Percentiles rank a stretch among this genome's conserved stretches.
phyloP scores from a whole-genome alignment of 2,329 filamentous ascomycete genomes.

The Alternaria arbusti region DNA sequence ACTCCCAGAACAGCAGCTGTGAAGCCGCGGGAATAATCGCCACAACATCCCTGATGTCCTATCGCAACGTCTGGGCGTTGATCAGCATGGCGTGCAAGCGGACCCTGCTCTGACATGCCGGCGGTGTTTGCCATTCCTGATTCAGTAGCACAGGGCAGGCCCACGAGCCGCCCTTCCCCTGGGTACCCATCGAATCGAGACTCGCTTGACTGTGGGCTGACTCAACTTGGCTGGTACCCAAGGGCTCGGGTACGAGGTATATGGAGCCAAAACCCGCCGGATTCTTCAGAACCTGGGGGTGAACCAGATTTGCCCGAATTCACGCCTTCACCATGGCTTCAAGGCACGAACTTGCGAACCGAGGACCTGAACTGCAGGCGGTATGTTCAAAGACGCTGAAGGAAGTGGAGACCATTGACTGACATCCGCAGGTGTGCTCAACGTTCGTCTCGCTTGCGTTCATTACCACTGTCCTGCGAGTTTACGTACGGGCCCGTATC shows the following conservation, averaged over 20 bases:
- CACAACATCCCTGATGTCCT: neutral
- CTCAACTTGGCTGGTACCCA: conserved; percentile 8
- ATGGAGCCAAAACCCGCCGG: conserved; percentile 20
- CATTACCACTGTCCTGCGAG: conserved; percentile 47
- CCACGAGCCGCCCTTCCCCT: conserved; percentile 14
- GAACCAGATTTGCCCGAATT: conserved; percentile 18
- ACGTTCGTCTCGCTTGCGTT: conserved; percentile 51
- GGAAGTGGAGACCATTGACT: neutral
- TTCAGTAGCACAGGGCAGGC: neutral
- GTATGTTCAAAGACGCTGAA: conserved; percentile 24
- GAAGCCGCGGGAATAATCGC: neutral
- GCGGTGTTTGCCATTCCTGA: conserved; percentile 2
- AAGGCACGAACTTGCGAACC: conserved; percentile 20
- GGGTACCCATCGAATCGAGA: conserved; percentile 8
- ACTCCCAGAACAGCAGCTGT: neutral
- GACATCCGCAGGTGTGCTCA: conserved; percentile 33
- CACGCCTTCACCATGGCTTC: conserved; percentile 26
- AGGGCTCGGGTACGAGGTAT: conserved; percentile 14
- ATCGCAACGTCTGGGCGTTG: neutral
- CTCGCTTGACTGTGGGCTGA: conserved; percentile 11
- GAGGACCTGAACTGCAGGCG: conserved; percentile 40
- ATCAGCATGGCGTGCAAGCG: conserved; percentile 4
- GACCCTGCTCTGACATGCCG: conserved; percentile 1
- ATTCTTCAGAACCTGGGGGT: conserved; percentile 15
- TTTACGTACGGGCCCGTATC: conserved; percentile 50